Evolutionary conservation across 148 eudicot species (phyloP).

Genomic region (Dysphania ambrosioides): DNA sequence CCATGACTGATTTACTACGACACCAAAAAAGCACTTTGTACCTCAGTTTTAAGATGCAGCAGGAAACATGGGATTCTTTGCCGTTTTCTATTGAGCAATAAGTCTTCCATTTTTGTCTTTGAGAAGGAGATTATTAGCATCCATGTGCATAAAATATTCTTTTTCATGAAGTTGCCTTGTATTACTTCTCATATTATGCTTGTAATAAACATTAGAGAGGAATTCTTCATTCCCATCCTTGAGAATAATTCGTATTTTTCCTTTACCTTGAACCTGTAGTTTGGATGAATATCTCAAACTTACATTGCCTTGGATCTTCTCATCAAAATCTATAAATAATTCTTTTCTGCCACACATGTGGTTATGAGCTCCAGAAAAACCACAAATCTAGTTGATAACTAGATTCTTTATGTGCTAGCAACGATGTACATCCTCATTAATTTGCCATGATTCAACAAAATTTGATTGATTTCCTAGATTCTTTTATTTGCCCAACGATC

Average conservation of each 20-base stretch:
- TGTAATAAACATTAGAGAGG: not conserved
- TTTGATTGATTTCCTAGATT: not conserved
- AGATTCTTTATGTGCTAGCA: conserved; percentile 2
- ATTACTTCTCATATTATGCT: not conserved
- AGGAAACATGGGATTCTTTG: not conserved
- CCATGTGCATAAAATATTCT: not conserved
- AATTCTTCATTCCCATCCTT: not conserved
- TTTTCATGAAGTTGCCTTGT: not conserved
- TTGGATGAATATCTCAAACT: not conserved
- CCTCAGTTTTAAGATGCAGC: not conserved
- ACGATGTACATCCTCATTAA: not conserved
- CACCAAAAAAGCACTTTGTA: not conserved
- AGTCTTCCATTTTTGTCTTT: not conserved
- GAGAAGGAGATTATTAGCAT: not conserved
- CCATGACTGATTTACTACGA: not conserved
- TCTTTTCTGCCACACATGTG: not conserved
- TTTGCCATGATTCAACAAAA: not conserved
- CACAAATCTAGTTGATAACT: not conserved
- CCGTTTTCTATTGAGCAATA: not conserved
- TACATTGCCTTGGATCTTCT: not conserved
- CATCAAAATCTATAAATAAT: not conserved
- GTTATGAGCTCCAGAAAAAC: not conserved
- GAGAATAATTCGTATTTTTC: not conserved
- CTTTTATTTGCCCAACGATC: not conserved
- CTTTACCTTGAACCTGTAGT: not conserved